A percentile compares a stretch with the other conserved stretches of the same genome.
Conservation (phyloP, 2,329 filamentous ascomycete genomes). For the Dothistroma pini region DNA sequence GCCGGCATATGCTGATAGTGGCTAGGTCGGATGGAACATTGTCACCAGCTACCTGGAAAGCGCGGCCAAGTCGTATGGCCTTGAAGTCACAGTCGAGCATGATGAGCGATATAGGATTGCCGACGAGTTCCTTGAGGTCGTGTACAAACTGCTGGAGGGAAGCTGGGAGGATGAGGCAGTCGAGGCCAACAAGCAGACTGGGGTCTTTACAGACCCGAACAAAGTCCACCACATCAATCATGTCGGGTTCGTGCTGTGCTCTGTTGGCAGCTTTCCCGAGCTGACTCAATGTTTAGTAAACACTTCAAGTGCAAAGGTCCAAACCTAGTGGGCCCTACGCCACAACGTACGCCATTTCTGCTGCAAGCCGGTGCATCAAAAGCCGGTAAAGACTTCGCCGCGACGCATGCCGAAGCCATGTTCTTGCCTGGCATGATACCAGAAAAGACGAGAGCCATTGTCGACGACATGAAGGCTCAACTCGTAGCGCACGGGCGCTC, state of each 20-base stretch:
- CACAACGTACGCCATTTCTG: constrained; percentile 55
- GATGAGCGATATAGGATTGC: constrained; percentile 49
- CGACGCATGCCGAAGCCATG: constrained; percentile 45
- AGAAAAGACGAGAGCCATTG: constrained; percentile 40
- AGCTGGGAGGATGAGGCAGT: constrained; percentile 31
- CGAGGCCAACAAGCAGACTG: constrained; percentile 54
- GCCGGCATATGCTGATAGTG: neutral
- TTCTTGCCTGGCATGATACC: constrained; percentile 46
- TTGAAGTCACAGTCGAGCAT: constrained; percentile 46
- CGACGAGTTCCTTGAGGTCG: constrained; percentile 42
- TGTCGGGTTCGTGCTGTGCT: constrained; percentile 14
- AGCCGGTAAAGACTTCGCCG: constrained; percentile 46
- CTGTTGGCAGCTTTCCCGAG: neutral
- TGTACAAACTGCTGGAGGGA: constrained; percentile 32
- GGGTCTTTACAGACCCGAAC: constrained; percentile 55
- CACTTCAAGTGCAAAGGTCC: constrained; percentile 46
- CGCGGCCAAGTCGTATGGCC: constrained; percentile 47
- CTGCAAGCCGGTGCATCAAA: constrained; percentile 50
- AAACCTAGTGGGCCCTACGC: constrained; percentile 53
- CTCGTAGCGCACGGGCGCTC: constrained; percentile 40
- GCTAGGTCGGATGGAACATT: constrained; percentile 44
- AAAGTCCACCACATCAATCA: constrained; percentile 53
- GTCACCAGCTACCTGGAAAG: constrained; percentile 49
- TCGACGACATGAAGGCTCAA: constrained; percentile 41
- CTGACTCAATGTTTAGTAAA: constrained; percentile 20